Percentiles rank a stretch among this genome's conserved stretches.
phyloP scores from a whole-genome alignment of 352 stramenopile genomes.

The Pythium sp. region DNA sequence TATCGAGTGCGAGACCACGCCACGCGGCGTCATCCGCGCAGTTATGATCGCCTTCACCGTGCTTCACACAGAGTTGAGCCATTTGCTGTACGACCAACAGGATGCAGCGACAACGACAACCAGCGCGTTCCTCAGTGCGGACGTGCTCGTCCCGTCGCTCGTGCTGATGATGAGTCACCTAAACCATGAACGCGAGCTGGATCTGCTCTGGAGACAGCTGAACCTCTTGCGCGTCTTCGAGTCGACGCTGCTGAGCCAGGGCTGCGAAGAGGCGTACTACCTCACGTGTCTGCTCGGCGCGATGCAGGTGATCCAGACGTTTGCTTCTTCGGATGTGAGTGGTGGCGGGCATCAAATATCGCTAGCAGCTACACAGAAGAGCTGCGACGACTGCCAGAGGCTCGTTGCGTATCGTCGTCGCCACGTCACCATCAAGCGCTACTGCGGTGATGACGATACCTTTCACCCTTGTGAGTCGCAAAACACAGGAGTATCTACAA shows the following conservation, averaged over 20 bases:
- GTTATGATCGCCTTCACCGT: constrained; percentile 27
- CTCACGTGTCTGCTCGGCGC: constrained; percentile 28
- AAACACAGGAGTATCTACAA: neutral
- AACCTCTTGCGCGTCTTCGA: constrained; percentile 26
- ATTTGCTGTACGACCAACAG: constrained; percentile 12
- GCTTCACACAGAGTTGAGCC: constrained; percentile 22
- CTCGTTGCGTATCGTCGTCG: neutral
- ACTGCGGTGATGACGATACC: neutral
- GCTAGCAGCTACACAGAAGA: neutral
- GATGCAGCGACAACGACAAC: neutral
- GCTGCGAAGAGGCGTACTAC: constrained; percentile 34
- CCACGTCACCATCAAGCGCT: neutral
- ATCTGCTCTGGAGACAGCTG: constrained; percentile 24
- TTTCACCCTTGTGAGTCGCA: neutral
- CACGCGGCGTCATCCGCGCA: constrained; percentile 22
- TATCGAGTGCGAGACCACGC: constrained; percentile 24
- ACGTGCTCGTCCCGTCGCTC: constrained; percentile 30
- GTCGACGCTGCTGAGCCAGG: constrained; percentile 15
- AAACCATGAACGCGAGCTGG: constrained; percentile 11
- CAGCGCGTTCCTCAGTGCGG: constrained; percentile 24
- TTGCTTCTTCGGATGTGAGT: neutral
- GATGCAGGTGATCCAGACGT: constrained; percentile 26
- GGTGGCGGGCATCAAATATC: neutral
- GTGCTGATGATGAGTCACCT: constrained; percentile 32
- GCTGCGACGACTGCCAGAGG: neutral